Evolutionary conservation across 2,329 filamentous ascomycete genomes (phyloP).

Genomic region (Chaetothyriales sp.): DNA sequence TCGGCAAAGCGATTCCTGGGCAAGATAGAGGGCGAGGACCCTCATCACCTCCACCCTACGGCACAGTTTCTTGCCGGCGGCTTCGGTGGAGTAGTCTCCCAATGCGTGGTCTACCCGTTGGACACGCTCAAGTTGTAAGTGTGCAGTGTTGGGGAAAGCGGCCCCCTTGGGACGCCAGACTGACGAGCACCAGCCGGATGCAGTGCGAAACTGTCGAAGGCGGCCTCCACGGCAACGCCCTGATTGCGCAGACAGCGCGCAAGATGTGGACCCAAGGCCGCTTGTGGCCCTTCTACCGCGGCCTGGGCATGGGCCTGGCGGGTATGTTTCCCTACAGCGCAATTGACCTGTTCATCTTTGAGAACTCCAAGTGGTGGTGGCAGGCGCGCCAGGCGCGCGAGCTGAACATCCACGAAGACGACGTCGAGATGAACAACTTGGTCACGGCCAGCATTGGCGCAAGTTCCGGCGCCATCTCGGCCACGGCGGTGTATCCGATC

Average conservation of each 20-base stretch:
- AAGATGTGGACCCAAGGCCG: conserved; percentile 77
- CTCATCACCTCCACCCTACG: conserved; percentile 61
- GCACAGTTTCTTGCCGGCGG: conserved; percentile 89
- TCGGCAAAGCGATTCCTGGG: conserved; percentile 80
- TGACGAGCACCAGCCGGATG: conserved; percentile 45
- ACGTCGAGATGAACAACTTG: conserved; percentile 66
- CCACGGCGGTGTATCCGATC: conserved; percentile 85
- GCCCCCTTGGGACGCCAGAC: not conserved
- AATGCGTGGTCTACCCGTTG: conserved; percentile 80
- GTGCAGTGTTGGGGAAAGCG: not conserved
- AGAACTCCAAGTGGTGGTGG: conserved; percentile 70
- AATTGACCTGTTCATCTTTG: conserved; percentile 91
- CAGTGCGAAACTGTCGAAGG: conserved; percentile 88
- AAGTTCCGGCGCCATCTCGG: conserved; percentile 79
- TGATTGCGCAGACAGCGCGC: conserved; percentile 67
- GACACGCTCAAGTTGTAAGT: conserved; percentile 53
- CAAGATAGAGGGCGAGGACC: conserved; percentile 70
- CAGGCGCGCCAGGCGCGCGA: conserved; percentile 55
- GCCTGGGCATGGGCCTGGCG: conserved; percentile 80
- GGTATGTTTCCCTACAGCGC: conserved; percentile 98
- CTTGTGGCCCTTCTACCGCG: conserved; percentile 68
- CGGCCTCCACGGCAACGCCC: conserved; percentile 65
- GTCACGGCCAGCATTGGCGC: conserved; percentile 80
- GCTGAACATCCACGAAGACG: conserved; percentile 64
- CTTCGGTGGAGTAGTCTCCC: conserved; percentile 82